Conservation (phyloP, 176 grass and related monocot species). For the Aegilops umbellulata region DNA sequence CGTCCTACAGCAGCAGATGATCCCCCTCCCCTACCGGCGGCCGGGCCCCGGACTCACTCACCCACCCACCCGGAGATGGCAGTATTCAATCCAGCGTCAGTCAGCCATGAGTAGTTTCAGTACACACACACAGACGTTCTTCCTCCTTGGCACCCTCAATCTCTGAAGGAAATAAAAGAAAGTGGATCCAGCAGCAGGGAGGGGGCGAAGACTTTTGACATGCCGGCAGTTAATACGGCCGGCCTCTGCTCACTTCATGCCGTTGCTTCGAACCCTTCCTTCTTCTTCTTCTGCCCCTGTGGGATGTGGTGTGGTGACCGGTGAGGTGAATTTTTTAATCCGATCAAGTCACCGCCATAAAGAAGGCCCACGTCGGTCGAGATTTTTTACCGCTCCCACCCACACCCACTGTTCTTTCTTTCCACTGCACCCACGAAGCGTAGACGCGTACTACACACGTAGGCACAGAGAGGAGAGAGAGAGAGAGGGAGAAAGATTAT, state of each 20-base stretch:
- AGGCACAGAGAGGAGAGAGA: too few relatives aligned
- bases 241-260: not conserved
- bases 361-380: not conserved
- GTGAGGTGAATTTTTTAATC: constrained; percentile 8
- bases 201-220: constrained; percentile 9
- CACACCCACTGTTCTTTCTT: not conserved
- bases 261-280: not conserved
- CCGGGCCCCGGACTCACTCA: not conserved
- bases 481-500: not conserved
- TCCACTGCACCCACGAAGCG: not conserved
- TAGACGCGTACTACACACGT: too few relatives aligned
- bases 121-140: not conserved
- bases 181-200: not conserved
- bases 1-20: not conserved
- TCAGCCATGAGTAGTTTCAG: not conserved
- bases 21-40: not conserved
- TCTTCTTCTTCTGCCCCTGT: not conserved
- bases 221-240: not conserved
- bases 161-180: not conserved
- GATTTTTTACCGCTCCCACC: not conserved
- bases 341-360: constrained; percentile 19
- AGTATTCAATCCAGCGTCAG: constrained; percentile 15
- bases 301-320: too few relatives aligned
- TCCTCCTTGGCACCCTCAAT: not conserved
- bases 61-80: constrained; percentile 35